Conservation (phyloP, 805 yeast species). For the Barnettozyma siamensis region DNA sequence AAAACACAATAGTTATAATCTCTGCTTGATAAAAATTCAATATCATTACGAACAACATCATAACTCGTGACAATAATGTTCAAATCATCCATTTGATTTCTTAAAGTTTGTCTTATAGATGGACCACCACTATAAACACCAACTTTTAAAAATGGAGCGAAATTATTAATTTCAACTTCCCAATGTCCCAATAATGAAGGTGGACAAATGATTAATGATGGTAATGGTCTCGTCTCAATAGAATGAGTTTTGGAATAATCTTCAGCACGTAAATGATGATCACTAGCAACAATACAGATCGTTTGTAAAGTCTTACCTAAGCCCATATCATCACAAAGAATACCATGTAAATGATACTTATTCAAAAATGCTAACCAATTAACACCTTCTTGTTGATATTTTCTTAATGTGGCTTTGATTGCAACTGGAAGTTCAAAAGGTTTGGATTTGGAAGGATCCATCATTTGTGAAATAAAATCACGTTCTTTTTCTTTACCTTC, state of each 20-base stretch:
- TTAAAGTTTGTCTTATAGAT: constrained; percentile 50
- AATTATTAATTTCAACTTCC: constrained; percentile 91
- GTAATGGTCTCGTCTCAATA: constrained; percentile 65
- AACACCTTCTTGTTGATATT: constrained; percentile 97
- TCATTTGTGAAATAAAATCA: constrained; percentile 93
- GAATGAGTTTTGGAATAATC: constrained; percentile 54
- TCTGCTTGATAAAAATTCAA: constrained; percentile 48
- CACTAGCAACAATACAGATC: constrained; percentile 94
- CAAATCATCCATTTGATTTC: constrained; percentile 45
- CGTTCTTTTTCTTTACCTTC: constrained; percentile 91
- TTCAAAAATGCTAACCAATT: constrained; percentile 96
- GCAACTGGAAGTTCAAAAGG: constrained; percentile 86
- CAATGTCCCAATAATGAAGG: constrained; percentile 98
- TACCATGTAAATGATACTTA: constrained; percentile 93
- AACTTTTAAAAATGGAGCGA: constrained; percentile 80
- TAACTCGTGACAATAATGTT: constrained; percentile 93
- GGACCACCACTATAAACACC: constrained; percentile 95
- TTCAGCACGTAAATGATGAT: constrained; percentile 79
- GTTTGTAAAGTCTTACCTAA: constrained; percentile 96
- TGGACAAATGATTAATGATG: constrained; percentile 89
- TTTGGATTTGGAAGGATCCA: constrained; percentile 89
- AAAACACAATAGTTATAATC: constrained; percentile 91
- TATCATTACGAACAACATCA: constrained; percentile 93
- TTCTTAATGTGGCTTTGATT: constrained; percentile 86
- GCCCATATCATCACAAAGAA: constrained; percentile 99